These are phyloP conservation scores for Backusella mclennaniae DNA, from an alignment of 192 early-diverging fungal species.

Conservation along the genomic window DNA sequence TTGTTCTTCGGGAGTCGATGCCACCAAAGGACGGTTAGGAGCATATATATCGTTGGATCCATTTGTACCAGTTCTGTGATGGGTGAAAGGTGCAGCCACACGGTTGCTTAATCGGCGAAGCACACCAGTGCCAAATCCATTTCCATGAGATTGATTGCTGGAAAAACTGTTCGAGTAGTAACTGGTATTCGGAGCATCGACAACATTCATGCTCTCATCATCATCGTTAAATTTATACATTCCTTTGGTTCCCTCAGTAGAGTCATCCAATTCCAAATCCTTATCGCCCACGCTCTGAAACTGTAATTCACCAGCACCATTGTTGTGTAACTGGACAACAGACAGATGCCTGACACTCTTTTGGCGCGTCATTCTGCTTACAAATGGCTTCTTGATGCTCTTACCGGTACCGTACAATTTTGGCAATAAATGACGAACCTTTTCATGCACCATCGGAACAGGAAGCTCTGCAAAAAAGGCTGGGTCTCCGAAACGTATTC, in stretches of 20 bases:
- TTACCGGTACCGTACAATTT: constrained; percentile 51
- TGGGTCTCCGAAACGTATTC: constrained; percentile 68
- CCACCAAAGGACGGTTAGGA: background rate
- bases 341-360: constrained; percentile 29
- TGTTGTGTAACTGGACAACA: constrained; percentile 19
- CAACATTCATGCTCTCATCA: constrained; percentile 8
- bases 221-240: constrained; percentile 33
- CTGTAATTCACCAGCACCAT: constrained; percentile 19
- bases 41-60: constrained; percentile 2
- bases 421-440: constrained; percentile 60
- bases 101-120: background rate
- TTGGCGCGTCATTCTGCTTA: constrained; percentile 29
- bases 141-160: background rate
- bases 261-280: constrained; percentile 38
- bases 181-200: background rate
- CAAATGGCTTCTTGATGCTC: constrained; percentile 14
- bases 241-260: constrained; percentile 28
- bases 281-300: constrained; percentile 35
- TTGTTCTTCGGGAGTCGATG: background rate
- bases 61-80: background rate
- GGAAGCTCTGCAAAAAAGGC: constrained; percentile 58
- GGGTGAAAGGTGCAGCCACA: background rate
- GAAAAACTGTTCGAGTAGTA: background rate
- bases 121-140: background rate
- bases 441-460: constrained; percentile 68